These are phyloP conservation scores for Heliamphora pulchella DNA, from an alignment of 179 eudicot genomes.

Conservation along the genomic window DNA sequence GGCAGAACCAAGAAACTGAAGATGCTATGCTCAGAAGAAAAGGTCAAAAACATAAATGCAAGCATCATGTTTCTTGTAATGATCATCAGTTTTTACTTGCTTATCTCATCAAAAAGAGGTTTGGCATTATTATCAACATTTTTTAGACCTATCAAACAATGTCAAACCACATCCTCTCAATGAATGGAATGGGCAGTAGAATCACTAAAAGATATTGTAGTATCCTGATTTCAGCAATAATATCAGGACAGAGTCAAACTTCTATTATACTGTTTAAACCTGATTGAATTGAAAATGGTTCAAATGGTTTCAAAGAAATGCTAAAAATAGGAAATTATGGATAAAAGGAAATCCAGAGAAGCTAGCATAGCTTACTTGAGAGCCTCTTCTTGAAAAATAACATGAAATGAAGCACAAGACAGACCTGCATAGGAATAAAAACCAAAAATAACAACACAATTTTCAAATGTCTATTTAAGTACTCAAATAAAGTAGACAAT, in stretches of 20 bases:
- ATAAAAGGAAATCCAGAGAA: not conserved
- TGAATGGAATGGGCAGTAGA: not conserved
- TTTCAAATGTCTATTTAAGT: not conserved
- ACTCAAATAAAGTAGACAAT: conserved; percentile 4
- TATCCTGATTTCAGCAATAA: not conserved
- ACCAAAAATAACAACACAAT: not conserved
- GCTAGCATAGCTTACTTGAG: conserved; percentile 51
- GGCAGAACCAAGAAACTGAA: not conserved
- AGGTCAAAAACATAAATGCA: too few relatives aligned
- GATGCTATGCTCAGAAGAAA: too few relatives aligned
- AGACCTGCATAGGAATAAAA: conserved; percentile 45
- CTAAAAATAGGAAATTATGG: not conserved
- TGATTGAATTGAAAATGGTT: not conserved
- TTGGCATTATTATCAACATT: too few relatives aligned
- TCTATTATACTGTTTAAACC: not conserved
- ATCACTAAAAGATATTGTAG: not conserved
- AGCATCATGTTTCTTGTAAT: too few relatives aligned
- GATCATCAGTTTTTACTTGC: too few relatives aligned
- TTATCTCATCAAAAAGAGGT: too few relatives aligned
- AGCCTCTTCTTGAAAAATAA: conserved; percentile 85
- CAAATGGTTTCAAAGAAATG: not conserved
- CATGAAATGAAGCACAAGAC: conserved; percentile 67
- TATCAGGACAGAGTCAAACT: not conserved
- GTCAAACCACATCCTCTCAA: not conserved
- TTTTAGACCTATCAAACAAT: not conserved